These are phyloP conservation scores for Begonia loranthoides DNA, from an alignment of 306 rosid species.

Conservation along the genomic window DNA sequence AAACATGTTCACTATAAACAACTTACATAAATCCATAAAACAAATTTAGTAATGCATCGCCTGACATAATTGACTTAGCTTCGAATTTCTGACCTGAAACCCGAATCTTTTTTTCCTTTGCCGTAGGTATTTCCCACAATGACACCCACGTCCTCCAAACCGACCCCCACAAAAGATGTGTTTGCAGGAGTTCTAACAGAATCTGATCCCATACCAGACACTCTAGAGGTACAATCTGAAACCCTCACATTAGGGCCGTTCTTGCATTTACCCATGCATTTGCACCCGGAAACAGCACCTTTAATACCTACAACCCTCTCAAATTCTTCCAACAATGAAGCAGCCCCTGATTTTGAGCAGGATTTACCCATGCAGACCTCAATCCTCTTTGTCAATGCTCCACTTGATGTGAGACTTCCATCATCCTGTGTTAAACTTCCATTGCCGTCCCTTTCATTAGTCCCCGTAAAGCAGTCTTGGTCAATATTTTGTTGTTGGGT, in stretches of 20 bases:
- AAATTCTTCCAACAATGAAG: conserved; percentile 51
- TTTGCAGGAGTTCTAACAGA: conserved; percentile 31
- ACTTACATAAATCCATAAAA: no score
- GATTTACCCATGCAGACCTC: conserved; percentile 92
- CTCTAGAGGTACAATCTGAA: conserved; percentile 15
- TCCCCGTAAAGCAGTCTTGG: conserved; percentile 14
- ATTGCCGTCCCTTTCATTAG: conserved; percentile 12
- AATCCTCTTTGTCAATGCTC: conserved; percentile 22
- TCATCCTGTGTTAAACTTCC: not conserved
- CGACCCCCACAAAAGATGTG: conserved; percentile 64
- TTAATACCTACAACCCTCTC: conserved; percentile 43
- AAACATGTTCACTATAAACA: no score
- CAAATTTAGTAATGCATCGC: no score
- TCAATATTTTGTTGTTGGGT: conserved; percentile 7
- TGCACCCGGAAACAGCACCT: conserved; percentile 57
- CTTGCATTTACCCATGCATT: conserved; percentile 95
- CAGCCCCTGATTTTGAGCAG: conserved; percentile 59
- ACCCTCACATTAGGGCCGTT: conserved; percentile 78
- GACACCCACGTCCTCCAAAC: conserved; percentile 56
- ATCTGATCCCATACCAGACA: conserved; percentile 1
- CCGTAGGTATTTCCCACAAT: conserved; percentile 46
- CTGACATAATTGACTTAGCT: no score
- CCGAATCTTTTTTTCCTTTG: conserved; percentile 3
- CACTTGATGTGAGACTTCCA: not conserved
- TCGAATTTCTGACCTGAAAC: no score